Evolutionary conservation across 2,329 filamentous ascomycete genomes (phyloP).

Genomic region (Apiospora aurea): DNA sequence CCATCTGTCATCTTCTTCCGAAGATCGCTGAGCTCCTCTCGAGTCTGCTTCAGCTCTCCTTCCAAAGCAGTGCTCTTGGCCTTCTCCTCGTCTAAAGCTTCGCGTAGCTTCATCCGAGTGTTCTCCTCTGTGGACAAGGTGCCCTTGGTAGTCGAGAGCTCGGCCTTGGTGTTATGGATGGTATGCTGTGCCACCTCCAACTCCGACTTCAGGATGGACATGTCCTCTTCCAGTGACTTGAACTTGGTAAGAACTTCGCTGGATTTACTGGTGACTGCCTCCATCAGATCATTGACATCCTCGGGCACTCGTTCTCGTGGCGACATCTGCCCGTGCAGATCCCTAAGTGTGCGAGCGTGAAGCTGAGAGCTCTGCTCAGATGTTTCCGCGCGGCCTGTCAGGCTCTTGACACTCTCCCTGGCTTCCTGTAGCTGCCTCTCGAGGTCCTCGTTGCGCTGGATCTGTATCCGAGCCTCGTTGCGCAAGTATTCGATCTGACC

Average conservation of each 20-base stretch:
- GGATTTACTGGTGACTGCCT: slow-evolving; percentile 64
- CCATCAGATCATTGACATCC: slow-evolving; percentile 64
- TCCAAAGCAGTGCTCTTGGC: slow-evolving; percentile 63
- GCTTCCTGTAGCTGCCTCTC: slow-evolving; percentile 63
- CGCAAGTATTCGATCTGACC: slow-evolving; percentile 69
- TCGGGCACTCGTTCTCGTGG: slow-evolving; percentile 59
- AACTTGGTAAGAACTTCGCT: slow-evolving; percentile 67
- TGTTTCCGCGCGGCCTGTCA: slow-evolving; percentile 58
- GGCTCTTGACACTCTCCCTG: slow-evolving; percentile 60
- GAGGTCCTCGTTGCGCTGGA: slow-evolving; percentile 65
- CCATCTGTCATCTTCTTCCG: slow-evolving; percentile 79
- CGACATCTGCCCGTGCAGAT: slow-evolving; percentile 65
- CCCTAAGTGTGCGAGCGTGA: slow-evolving; percentile 62
- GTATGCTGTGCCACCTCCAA: slow-evolving; percentile 65
- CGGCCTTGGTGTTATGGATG: slow-evolving; percentile 61
- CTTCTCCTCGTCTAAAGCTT: slow-evolving; percentile 60
- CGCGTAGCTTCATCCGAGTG: slow-evolving; percentile 58
- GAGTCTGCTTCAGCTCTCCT: slow-evolving; percentile 66
- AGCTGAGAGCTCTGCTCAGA: slow-evolving; percentile 60
- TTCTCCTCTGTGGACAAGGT: slow-evolving; percentile 60
- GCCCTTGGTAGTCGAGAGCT: slow-evolving; percentile 62
- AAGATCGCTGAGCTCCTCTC: slow-evolving; percentile 72
- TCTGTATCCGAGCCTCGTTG: slow-evolving; percentile 65
- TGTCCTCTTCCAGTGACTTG: slow-evolving; percentile 65
- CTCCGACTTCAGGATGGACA: slow-evolving; percentile 67